Percentiles rank a stretch among this genome's conserved stretches.
phyloP scores from a whole-genome alignment of 2,329 filamentous ascomycete species.

The Cryphonectria parasitica region DNA sequence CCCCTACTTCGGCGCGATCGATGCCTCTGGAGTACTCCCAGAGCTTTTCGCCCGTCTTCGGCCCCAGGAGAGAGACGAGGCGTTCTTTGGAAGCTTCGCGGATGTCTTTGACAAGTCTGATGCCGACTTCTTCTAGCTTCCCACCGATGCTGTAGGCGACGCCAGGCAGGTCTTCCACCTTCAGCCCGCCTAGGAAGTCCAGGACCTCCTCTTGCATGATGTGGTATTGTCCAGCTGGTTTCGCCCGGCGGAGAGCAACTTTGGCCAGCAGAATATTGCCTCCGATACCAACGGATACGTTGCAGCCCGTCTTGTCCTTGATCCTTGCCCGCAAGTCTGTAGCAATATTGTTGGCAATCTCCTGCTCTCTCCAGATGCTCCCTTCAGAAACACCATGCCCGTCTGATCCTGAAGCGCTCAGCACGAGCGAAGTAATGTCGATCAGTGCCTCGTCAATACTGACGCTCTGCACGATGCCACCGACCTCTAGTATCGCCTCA shows the following conservation, averaged over 20 bases:
- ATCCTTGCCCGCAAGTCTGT: conserved; percentile 68
- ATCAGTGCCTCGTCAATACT: conserved; percentile 95
- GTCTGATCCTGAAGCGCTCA: conserved; percentile 67
- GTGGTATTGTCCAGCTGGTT: conserved; percentile 91
- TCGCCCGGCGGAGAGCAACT: conserved; percentile 85
- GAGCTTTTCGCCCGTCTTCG: conserved; percentile 89
- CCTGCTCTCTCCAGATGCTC: conserved; percentile 76
- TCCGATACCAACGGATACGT: conserved; percentile 91
- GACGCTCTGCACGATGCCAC: conserved; percentile 89
- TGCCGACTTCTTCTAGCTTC: conserved; percentile 84
- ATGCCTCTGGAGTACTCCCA: conserved; percentile 91
- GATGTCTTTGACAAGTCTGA: conserved; percentile 83
- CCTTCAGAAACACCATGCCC: conserved; percentile 68
- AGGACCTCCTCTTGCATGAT: conserved; percentile 81
- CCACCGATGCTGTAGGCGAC: conserved; percentile 89
- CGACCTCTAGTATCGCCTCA: conserved; percentile 76
- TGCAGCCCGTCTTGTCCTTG: conserved; percentile 76
- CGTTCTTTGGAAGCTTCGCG: conserved; percentile 76
- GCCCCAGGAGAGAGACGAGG: conserved; percentile 74
- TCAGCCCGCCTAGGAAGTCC: conserved; percentile 75
- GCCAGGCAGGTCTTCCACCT: conserved; percentile 82
- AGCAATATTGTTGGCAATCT: conserved; percentile 75
- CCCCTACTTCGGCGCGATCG: conserved; percentile 82
- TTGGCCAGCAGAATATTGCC: conserved; percentile 90
- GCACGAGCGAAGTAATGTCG: conserved; percentile 75